Conservation (phyloP, 257 asterid genomes). For the Fraxinus excelsior region DNA sequence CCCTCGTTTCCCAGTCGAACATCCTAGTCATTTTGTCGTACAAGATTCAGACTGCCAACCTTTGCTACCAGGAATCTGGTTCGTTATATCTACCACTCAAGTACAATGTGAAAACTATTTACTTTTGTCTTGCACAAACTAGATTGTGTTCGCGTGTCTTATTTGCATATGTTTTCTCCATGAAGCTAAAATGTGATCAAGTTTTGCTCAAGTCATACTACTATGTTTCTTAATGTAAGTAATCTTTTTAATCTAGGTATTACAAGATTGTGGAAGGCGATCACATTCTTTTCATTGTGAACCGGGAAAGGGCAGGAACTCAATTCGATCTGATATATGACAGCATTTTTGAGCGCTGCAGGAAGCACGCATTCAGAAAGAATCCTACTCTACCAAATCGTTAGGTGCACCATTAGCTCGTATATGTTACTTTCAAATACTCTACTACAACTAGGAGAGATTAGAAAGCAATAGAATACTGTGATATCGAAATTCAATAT, state of each 20-base stretch:
- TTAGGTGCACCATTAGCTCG: slow-evolving; percentile 39
- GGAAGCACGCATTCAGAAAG: slow-evolving; percentile 81
- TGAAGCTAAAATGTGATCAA: neutral
- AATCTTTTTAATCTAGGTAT: slow-evolving; percentile 54
- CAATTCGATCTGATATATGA: slow-evolving; percentile 92
- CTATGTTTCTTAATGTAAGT: neutral
- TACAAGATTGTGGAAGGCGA: slow-evolving; percentile 96
- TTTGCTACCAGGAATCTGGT: slow-evolving; percentile 93
- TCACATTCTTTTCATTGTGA: slow-evolving; percentile 86
- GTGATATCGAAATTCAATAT: neutral
- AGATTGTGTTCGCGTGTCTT: neutral
- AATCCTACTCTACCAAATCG: slow-evolving; percentile 59
- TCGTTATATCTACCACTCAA: slow-evolving; percentile 23
- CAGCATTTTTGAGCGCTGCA: slow-evolving; percentile 90
- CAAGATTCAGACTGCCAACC: slow-evolving; percentile 90
- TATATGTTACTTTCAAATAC: neutral
- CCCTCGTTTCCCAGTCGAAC: slow-evolving; percentile 91
- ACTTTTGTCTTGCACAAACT: neutral
- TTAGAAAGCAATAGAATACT: neutral
- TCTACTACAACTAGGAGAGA: neutral
- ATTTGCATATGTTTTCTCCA: neutral
- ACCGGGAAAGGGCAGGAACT: slow-evolving; percentile 92
- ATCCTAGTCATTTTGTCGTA: slow-evolving; percentile 61
- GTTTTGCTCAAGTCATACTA: neutral
- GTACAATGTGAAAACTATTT: neutral